Evolutionary conservation across 495 filamentous ascomycete species (phyloP).

Genomic region (Jackrogersella minutella): DNA sequence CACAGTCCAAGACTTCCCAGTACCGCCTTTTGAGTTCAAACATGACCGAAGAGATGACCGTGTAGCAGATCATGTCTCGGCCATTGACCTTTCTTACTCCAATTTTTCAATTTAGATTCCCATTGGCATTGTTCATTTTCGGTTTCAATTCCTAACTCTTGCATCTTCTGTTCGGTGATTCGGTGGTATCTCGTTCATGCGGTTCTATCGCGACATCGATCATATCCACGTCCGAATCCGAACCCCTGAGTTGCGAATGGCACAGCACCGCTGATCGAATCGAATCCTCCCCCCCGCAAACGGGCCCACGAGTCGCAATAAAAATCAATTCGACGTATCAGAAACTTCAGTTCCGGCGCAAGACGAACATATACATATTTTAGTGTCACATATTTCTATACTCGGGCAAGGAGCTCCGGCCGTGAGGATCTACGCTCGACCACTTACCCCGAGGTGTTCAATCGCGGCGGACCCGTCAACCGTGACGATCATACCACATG

Average conservation of each 20-base stretch:
- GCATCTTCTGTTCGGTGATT: conserved; percentile 6
- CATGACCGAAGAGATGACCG: conserved; percentile 34
- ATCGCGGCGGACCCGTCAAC: conserved; percentile 28
- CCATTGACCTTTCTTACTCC: conserved; percentile 20
- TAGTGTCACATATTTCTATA: neutral
- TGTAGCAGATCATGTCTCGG: conserved; percentile 44
- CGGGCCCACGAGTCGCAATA: conserved; percentile 16
- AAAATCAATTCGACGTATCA: conserved; percentile 1
- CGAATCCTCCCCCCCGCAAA: conserved; percentile 27
- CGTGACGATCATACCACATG: conserved; percentile 39
- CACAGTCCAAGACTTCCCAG: conserved; percentile 33
- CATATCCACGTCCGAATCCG: conserved; percentile 2
- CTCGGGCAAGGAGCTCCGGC: conserved; percentile 13
- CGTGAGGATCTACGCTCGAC: conserved; percentile 25
- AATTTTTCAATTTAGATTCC: conserved; percentile 12
- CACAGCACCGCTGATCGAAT: conserved; percentile 32
- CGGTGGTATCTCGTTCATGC: neutral
- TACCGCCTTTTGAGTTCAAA: conserved; percentile 38
- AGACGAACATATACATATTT: conserved; percentile 11
- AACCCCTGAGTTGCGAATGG: conserved; percentile 32
- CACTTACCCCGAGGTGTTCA: conserved; percentile 23
- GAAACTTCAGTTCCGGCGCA: conserved; percentile 8
- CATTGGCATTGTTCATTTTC: conserved; percentile 4
- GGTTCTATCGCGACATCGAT: conserved; percentile 12
- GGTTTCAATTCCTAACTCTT: no score